These are phyloP conservation scores for Dryadomyces quercus-mongolicae DNA, from an alignment of 2,329 filamentous ascomycete genomes.

Conservation along the genomic window DNA sequence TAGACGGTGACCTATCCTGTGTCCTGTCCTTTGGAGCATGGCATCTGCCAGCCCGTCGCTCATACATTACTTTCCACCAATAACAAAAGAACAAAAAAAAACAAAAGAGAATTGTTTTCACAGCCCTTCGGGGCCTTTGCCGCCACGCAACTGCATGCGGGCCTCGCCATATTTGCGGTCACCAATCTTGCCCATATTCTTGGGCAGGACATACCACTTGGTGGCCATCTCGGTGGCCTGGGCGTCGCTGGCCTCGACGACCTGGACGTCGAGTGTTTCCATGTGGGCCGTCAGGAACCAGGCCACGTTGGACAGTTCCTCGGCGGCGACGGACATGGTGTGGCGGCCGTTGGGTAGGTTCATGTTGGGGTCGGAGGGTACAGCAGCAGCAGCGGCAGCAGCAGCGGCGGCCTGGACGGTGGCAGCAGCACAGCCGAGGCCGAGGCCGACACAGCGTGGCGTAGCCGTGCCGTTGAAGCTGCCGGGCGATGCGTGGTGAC, in stretches of 20 bases:
- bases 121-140: neutral
- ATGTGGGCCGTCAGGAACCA: neutral
- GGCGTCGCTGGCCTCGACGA: neutral
- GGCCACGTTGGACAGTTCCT: neutral
- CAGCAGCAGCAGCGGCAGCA: too few relatives aligned
- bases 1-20: too few relatives aligned
- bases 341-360: neutral
- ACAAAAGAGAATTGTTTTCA: too few relatives aligned
- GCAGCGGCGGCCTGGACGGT: too few relatives aligned
- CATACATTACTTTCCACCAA: too few relatives aligned
- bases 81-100: too few relatives aligned
- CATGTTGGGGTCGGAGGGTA: neutral
- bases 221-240: neutral
- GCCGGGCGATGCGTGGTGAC: neutral
- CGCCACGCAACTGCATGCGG: neutral
- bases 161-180: neutral
- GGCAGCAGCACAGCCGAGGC: neutral
- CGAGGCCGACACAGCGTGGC: neutral
- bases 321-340: neutral
- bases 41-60: too few relatives aligned
- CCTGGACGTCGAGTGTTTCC: neutral
- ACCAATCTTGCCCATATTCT: neutral
- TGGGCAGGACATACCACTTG: neutral
- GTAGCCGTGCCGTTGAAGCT: neutral
- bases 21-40: too few relatives aligned